These are phyloP conservation scores for Aspergillus pseudoterreus DNA, from an alignment of 2,329 filamentous ascomycete species.

Conservation along the genomic window DNA sequence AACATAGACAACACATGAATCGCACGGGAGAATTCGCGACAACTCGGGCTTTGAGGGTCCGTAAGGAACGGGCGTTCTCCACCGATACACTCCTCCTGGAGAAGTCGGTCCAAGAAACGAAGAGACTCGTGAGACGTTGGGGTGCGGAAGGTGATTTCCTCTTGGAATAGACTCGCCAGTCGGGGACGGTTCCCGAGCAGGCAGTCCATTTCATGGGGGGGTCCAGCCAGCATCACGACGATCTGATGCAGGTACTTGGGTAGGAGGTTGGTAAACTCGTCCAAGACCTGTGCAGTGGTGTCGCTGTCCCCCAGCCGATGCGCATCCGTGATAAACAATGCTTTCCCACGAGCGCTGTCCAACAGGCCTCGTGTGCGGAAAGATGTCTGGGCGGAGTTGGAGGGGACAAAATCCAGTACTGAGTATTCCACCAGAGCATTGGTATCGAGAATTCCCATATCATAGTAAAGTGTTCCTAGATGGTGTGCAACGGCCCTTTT, in stretches of 20 bases:
- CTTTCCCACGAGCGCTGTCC: conserved; percentile 11
- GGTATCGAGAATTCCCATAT: conserved; percentile 17
- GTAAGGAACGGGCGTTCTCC: conserved; percentile 12
- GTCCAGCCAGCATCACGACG: conserved; percentile 17
- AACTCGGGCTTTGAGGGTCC: conserved; percentile 10
- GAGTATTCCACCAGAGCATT: conserved; percentile 14
- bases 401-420: conserved; percentile 10
- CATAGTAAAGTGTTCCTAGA: conserved; percentile 16
- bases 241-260: conserved; percentile 11
- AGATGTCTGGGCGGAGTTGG: conserved; percentile 5
- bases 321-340: conserved; percentile 17
- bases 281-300: conserved; percentile 7
- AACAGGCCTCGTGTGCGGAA: conserved; percentile 10
- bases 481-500: conserved; percentile 15
- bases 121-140: conserved; percentile 18
- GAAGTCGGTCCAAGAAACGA: conserved; percentile 14
- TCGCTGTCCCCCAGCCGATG: conserved; percentile 15
- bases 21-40: conserved; percentile 18
- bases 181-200: conserved; percentile 15
- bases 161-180: conserved; percentile 16
- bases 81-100: conserved; percentile 12
- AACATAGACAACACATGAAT: conserved; percentile 20
- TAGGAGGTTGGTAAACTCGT: conserved; percentile 16
- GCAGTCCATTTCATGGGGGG: conserved; percentile 15
- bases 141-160: conserved; percentile 18